phyloP scores from a whole-genome alignment of 2,329 filamentous ascomycete species.

The Leptographium procerum region DNA sequence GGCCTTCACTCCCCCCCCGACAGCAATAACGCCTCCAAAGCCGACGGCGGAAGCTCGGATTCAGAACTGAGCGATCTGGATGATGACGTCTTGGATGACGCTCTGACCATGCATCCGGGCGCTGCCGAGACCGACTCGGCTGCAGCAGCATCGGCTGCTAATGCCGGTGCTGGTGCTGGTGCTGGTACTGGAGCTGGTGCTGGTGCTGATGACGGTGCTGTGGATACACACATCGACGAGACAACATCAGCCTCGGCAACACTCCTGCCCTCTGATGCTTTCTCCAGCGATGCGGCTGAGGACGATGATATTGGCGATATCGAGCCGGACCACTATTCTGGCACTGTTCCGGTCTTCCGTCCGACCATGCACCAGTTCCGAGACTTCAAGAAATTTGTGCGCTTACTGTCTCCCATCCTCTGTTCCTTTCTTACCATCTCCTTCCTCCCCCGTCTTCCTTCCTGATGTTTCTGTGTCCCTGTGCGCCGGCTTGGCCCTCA shows the following conservation, averaged over 20 bases:
- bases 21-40: slow-evolving; percentile 48
- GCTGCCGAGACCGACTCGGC: slow-evolving; percentile 9
- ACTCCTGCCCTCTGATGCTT: background rate
- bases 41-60: slow-evolving; percentile 41
- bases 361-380: slow-evolving; percentile 92
- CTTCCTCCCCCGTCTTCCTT: background rate
- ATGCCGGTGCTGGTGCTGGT: background rate
- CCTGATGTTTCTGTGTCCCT: no score
- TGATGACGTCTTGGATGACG: slow-evolving; percentile 39
- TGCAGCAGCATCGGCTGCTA: slow-evolving; percentile 3
- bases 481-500: no score
- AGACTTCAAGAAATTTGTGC: slow-evolving; percentile 83
- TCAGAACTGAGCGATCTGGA: slow-evolving; percentile 58
- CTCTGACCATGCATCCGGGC: slow-evolving; percentile 15
- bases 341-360: slow-evolving; percentile 85
- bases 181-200: background rate
- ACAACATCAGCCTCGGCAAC: background rate
- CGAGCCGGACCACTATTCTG: slow-evolving; percentile 79
- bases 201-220: background rate
- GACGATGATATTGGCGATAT: slow-evolving; percentile 60
- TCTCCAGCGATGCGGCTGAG: background rate
- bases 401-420: slow-evolving; percentile 17
- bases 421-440: background rate
- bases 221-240: background rate
- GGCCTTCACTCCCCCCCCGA: slow-evolving; percentile 54